These are phyloP conservation scores for Solanum paucissectum DNA, from an alignment of 257 asterid genomes.

Conservation along the genomic window DNA sequence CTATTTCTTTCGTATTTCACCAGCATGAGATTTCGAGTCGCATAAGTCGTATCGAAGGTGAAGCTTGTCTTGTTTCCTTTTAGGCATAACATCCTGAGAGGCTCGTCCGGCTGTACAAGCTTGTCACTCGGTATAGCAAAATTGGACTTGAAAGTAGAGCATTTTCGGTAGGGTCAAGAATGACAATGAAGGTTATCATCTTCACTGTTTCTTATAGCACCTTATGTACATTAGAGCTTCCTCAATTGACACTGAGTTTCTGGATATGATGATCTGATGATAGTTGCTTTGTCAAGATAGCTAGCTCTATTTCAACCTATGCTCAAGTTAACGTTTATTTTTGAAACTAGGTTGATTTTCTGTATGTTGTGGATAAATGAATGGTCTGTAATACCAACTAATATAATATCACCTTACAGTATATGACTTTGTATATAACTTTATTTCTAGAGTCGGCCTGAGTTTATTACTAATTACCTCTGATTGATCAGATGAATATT, in stretches of 20 bases:
- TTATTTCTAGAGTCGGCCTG: not conserved
- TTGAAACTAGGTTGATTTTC: not conserved
- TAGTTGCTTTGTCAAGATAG: not conserved
- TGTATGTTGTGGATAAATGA: not conserved
- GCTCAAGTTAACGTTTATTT: not conserved
- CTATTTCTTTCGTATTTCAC: too few relatives aligned
- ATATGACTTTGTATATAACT: not conserved
- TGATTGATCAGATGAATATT: not conserved
- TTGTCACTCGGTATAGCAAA: not conserved
- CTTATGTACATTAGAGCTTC: not conserved
- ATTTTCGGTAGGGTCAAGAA: not conserved
- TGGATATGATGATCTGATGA: not conserved
- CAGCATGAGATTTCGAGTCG: too few relatives aligned
- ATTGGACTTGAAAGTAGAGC: not conserved
- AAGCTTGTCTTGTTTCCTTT: not conserved
- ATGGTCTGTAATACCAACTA: not conserved
- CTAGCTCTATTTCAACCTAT: not conserved
- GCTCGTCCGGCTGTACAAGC: not conserved
- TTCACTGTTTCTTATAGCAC: not conserved
- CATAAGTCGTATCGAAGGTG: too few relatives aligned
- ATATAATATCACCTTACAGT: not conserved
- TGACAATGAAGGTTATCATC: not conserved
- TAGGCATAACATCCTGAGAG: not conserved
- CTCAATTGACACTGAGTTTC: not conserved
- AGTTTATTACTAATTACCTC: not conserved